Evolutionary conservation across 2,329 filamentous ascomycete species (phyloP).

Genomic region (Bipolaris victoriae): DNA sequence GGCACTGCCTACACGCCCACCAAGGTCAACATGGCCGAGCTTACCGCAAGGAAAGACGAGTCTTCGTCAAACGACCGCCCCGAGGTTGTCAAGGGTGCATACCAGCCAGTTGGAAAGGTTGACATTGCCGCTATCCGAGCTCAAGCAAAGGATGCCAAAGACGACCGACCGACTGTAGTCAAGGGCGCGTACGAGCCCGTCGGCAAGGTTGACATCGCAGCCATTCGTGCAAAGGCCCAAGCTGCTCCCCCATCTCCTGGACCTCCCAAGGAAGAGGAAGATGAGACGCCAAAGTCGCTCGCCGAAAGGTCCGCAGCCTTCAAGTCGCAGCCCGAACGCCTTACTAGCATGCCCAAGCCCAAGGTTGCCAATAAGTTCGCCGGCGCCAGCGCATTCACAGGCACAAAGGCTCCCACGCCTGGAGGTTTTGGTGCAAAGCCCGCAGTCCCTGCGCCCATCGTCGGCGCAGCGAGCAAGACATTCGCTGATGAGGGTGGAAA

Average conservation of each 20-base stretch:
- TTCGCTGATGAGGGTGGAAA: conserved; percentile 96
- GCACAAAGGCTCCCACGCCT: conserved; percentile 87
- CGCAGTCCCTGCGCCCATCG: conserved; percentile 64
- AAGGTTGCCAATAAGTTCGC: conserved; percentile 93
- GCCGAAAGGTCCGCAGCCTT: conserved; percentile 81
- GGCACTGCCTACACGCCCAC: conserved; percentile 91
- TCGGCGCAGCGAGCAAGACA: conserved; percentile 84
- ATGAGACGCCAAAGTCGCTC: conserved; percentile 62
- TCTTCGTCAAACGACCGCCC: conserved; percentile 59
- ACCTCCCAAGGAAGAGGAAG: conserved; percentile 55
- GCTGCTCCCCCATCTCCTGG: conserved; percentile 48
- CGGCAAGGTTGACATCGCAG: conserved; percentile 95
- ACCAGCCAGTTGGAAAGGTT: conserved; percentile 96
- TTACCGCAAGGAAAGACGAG: conserved; percentile 74
- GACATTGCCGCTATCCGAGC: conserved; percentile 89
- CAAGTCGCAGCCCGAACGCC: conserved; percentile 70
- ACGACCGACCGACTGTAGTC: conserved; percentile 82
- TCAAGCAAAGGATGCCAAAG: conserved; percentile 68
- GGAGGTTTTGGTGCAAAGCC: conserved; percentile 68
- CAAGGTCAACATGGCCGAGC: conserved; percentile 89
- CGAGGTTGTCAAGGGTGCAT: conserved; percentile 81
- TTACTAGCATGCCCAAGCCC: conserved; percentile 89
- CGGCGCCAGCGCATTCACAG: conserved; percentile 72
- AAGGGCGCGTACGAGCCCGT: conserved; percentile 95
- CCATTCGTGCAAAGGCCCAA: conserved; percentile 84